A percentile compares a stretch with the other conserved stretches of the same genome.
These are phyloP conservation scores for Alternaria sp. DNA, from an alignment of 2,329 filamentous ascomycete species.

Conservation along the genomic window DNA sequence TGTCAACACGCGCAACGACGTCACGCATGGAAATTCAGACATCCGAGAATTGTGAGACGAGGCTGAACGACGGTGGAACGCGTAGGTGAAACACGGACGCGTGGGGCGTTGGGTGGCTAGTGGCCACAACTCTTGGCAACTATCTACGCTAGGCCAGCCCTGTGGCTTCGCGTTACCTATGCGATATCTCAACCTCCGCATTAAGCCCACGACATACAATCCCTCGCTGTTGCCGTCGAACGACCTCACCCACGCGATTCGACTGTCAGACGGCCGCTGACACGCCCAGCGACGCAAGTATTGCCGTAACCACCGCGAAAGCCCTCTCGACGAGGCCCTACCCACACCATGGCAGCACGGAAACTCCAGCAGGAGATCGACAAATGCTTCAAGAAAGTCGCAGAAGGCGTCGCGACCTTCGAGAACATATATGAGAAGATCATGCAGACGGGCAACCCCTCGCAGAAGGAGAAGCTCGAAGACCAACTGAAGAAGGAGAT, in stretches of 20 bases:
- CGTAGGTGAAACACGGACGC: conserved; percentile 25
- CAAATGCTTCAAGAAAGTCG: conserved; percentile 99
- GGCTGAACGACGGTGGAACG: conserved; percentile 15
- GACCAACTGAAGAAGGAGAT: conserved; percentile 99
- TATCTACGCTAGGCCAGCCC: conserved; percentile 31
- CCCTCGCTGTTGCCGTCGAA: conserved; percentile 25
- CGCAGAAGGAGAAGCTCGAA: conserved; percentile 98
- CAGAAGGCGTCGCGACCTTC: conserved; percentile 90
- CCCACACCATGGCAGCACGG: conserved; percentile 81
- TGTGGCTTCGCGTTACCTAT: conserved; percentile 35
- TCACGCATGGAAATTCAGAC: conserved; percentile 18
- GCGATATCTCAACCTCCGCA: conserved; percentile 39
- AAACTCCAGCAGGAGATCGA: conserved; percentile 99
- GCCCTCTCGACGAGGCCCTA: conserved; percentile 47
- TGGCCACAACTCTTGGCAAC: conserved; percentile 31
- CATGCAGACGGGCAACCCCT: conserved; percentile 85
- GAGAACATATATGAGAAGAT: conserved; percentile 98
- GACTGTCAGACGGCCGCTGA: conserved; percentile 17
- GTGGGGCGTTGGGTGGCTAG: conserved; percentile 22
- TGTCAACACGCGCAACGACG: conserved; percentile 10
- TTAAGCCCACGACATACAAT: conserved; percentile 35
- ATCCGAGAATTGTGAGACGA: conserved; percentile 16
- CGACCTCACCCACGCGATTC: conserved; percentile 34
- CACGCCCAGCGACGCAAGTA: conserved; percentile 25
- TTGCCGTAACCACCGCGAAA: conserved; percentile 23